Percentiles rank a stretch among this genome's conserved stretches.
Conservation (phyloP, 208 protist species). For the Tritrichomonas musculus region DNA sequence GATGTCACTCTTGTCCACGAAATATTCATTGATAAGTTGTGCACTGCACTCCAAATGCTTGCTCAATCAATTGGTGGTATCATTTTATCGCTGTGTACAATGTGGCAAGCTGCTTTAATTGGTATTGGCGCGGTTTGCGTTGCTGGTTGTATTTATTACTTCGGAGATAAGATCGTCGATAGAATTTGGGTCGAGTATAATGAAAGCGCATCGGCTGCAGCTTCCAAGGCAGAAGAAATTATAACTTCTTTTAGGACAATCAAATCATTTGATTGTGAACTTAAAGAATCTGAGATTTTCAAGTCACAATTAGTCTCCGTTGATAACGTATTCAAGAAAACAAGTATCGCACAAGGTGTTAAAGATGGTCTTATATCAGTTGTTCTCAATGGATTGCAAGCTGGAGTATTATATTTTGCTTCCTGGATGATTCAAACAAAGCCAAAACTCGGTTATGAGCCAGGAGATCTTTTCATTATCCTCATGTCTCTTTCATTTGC, state of each 20-base stretch:
- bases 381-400: neutral
- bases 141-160: neutral
- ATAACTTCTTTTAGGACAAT: neutral
- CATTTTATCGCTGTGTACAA: neutral
- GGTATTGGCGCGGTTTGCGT: neutral
- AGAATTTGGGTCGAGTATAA: neutral
- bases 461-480: neutral
- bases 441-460: neutral
- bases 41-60: neutral
- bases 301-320: neutral
- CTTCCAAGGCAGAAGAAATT: conserved; percentile 24
- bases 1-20: neutral
- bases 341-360: neutral
- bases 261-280: neutral
- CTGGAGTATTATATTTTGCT: neutral
- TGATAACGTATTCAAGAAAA: no score
- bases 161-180: neutral
- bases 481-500: neutral
- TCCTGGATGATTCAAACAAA: neutral
- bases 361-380: neutral
- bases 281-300: neutral
- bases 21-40: neutral
- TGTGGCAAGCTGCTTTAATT: neutral
- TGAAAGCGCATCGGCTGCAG: neutral
- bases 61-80: neutral